A percentile compares a stretch with the other conserved stretches of the same genome.
Evolutionary conservation across 257 asterid species (phyloP).

Genomic region (Solanum appendiculatum): DNA sequence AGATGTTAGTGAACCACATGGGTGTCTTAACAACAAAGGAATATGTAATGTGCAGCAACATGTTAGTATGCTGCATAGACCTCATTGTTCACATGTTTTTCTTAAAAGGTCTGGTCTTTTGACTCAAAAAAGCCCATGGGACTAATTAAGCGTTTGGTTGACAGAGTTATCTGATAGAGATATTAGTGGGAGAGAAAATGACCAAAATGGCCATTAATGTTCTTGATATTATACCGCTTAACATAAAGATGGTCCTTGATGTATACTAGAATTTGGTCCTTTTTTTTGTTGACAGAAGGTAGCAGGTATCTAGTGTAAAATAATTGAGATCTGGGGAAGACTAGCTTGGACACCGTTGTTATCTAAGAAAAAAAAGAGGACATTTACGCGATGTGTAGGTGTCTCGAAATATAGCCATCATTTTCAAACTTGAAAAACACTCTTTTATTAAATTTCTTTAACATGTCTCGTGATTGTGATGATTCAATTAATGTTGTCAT

Average conservation of each 20-base stretch:
- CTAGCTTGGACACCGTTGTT: background rate
- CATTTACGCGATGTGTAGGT: background rate
- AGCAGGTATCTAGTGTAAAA: background rate
- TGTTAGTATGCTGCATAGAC: background rate
- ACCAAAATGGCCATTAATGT: background rate
- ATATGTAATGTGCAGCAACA: background rate
- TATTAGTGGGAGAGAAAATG: background rate
- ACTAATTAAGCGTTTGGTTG: background rate
- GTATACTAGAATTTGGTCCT: background rate
- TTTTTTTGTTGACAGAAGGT: background rate
- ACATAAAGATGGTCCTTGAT: background rate
- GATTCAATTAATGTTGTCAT: background rate
- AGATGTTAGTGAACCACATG: background rate
- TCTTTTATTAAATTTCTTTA: background rate
- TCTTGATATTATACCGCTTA: background rate
- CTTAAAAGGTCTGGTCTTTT: background rate
- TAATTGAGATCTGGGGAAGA: background rate
- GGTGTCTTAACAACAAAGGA: background rate
- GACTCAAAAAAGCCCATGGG: background rate
- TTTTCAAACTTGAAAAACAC: background rate
- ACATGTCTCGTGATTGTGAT: background rate
- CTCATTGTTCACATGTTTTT: background rate
- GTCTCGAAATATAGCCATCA: background rate
- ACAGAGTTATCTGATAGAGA: background rate
- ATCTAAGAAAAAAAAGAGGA: background rate